Base-by-base conservation (phyloP, 805 yeast species). In the Myxozyma vanderwaltii region DNA sequence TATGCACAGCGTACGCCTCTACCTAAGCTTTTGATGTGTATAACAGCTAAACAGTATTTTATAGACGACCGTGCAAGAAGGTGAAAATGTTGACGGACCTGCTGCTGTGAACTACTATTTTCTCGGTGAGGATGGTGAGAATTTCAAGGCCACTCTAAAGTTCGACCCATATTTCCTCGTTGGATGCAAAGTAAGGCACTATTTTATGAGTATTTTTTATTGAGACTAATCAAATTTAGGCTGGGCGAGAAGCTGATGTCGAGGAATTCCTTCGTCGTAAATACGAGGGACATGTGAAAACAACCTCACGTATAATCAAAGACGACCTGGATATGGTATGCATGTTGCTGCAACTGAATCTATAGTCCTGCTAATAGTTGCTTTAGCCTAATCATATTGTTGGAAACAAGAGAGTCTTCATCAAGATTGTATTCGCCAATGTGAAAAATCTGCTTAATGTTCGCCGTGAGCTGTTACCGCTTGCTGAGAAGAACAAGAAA, bases 71-170 rank as follows among this genome's bases (percentile, higher is more conserved):
- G 72, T 88, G 2, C 82, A 86, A 1, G 79, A 82, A 12, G 82
- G 81, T 3, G 85, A 83, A 33, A 76, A 78, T 44, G 67, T 79
- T 10, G 77, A 82, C n/a, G 97, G 96, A 8, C 77, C 82, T 36
- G 82, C 97, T 0, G 99, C 92, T 2, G 97, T 92, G 2, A 97
- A 94, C 68, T 91, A 87, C 72, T 95, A 95, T 71, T 94, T 95
- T 67, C 74, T 94, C 6, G 98, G 91, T 71, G 96, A 89, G 68
- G 97, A 91, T 71, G 99, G 99, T 49, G 99, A 97, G 5, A 84
- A 88, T 45, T 94, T 95, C 77, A 94, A 92, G 71, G 86, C 91
- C 3, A 86, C 96, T 0, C 74, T 89, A 13, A 86, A 81, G 58
- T 89, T 82, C 70, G 91, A 89, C 67, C 99, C 99, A 0, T 94